These are phyloP conservation scores for Naganishia vaughanmartiniae DNA, from an alignment of 768 basidiomycete species.

Conservation along the genomic window DNA sequence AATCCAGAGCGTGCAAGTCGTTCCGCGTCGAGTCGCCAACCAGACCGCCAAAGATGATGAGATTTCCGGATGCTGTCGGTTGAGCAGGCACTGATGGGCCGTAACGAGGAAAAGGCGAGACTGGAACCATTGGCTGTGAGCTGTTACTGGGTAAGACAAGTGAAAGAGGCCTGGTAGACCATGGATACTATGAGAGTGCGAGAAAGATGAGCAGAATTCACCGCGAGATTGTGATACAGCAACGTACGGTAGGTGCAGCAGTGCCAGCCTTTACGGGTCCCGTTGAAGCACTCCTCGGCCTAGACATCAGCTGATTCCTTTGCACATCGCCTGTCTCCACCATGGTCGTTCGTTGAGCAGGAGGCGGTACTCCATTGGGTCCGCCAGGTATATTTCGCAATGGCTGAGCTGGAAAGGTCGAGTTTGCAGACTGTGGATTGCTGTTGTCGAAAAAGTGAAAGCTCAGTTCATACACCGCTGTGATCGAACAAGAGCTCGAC, in stretches of 20 bases:
- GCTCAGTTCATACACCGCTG: background rate
- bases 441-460: background rate
- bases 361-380: constrained; percentile 13
- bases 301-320: background rate
- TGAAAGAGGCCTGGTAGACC: constrained; percentile 26
- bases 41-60: constrained; percentile 95
- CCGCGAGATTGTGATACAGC: too few relatives aligned
- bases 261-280: background rate
- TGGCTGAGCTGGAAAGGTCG: background rate
- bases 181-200: constrained; percentile 27
- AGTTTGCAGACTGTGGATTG: background rate
- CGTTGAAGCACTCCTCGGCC: constrained; percentile 11
- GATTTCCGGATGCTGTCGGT: constrained; percentile 62
- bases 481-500: background rate
- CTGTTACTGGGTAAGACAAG: background rate
- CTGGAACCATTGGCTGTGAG: constrained; percentile 13
- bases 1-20: constrained; percentile 87
- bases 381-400: constrained; percentile 9
- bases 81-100: constrained; percentile 27
- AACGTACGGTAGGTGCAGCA: constrained; percentile 10
- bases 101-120: constrained; percentile 29
- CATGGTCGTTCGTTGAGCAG: constrained; percentile 6
- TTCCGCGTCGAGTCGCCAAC: constrained; percentile 84
- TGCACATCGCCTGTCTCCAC: background rate
- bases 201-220: background rate